Evolutionary conservation across 441 rosid species (phyloP), one percentile per base, ranked within the genome.

Genomic region (Geranium incanum): DNA sequence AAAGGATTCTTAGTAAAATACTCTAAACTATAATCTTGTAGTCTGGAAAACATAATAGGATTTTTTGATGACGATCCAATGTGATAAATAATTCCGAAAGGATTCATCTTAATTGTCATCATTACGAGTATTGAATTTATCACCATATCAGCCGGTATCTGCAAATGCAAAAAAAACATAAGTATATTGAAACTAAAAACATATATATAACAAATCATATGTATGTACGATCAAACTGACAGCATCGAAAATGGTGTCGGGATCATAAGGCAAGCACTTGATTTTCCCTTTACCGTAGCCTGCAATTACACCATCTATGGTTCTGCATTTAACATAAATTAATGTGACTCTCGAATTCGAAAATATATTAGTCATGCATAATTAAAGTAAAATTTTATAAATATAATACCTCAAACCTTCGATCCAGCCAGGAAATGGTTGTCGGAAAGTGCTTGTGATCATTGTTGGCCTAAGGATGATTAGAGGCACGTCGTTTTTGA

Each of bases 61-160:
- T 52, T 52, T 52, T 52, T 13, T 1, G 59, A 13, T 13, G 59
- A 52, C n/a, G 59, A 52, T 52, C 59, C 59, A 52, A 52, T 13
- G 5, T 52, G 59, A 52, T 52, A 52, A 13, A 52, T 52, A 5
- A 3, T 13, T 4, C 12, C 4, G 5, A 18, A 52, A 13, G 3
- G 3, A 12, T 52, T 52, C 1, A 16, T 16, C 13, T 52, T 18
- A 52, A n/a, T 16, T 13, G 0, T 4, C n/a, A 12, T 13, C n/a
- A 16, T 16, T 3, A 52, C 59, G 18, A 52, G 59, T 52, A 52
- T 52, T 12, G 59, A 52, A 2, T 52, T 52, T 13, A 52, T 52
- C 59, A 52, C 59, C 59, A 52, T 52, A 52, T 52, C 59, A 52
- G 59, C 59, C 1, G 59, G 59, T 52, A 52, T 52, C 59, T 52